phyloP scores from a whole-genome alignment of 1,284 basidiomycete species.

The Pyrrhoderma noxium region DNA sequence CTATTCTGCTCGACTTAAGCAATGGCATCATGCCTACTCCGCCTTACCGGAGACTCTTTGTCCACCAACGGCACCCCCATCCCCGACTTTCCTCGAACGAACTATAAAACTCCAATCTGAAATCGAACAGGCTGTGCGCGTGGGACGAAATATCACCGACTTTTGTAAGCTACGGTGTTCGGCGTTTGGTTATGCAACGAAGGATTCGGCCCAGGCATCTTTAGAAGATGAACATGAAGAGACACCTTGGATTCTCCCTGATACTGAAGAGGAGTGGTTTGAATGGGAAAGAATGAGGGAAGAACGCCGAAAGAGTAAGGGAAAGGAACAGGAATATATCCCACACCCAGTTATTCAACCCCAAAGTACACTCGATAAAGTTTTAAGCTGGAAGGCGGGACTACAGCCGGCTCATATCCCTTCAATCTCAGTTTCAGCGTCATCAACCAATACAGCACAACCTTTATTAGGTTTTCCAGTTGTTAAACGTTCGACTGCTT shows the following conservation, averaged over 20 bases:
- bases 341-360: neutral
- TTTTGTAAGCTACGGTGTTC: slow-evolving; percentile 14
- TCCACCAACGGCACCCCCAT: slow-evolving; percentile 18
- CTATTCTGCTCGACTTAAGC: slow-evolving; percentile 19
- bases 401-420: slow-evolving; percentile 2
- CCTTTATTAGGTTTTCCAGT: slow-evolving; percentile 16
- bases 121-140: slow-evolving; percentile 17
- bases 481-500: slow-evolving; percentile 13
- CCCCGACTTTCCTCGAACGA: slow-evolving; percentile 13
- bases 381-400: slow-evolving; percentile 13
- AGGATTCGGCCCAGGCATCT: slow-evolving; percentile 3
- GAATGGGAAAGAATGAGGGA: slow-evolving; percentile 19
- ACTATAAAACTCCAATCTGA: slow-evolving; percentile 14
- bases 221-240: slow-evolving; percentile 8
- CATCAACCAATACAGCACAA: neutral
- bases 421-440: neutral
- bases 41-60: slow-evolving; percentile 19
- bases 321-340: slow-evolving; percentile 9
- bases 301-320: slow-evolving; percentile 9
- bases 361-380: slow-evolving; percentile 12
- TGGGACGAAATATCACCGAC: slow-evolving; percentile 13
- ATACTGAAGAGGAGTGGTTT: slow-evolving; percentile 23
- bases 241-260: slow-evolving; percentile 16
- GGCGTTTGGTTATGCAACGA: slow-evolving; percentile 15
- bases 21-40: slow-evolving; percentile 19